These are phyloP conservation scores for Sequoiadendron giganteum DNA, from an alignment of 75 land plant species.

Conservation along the genomic window DNA sequence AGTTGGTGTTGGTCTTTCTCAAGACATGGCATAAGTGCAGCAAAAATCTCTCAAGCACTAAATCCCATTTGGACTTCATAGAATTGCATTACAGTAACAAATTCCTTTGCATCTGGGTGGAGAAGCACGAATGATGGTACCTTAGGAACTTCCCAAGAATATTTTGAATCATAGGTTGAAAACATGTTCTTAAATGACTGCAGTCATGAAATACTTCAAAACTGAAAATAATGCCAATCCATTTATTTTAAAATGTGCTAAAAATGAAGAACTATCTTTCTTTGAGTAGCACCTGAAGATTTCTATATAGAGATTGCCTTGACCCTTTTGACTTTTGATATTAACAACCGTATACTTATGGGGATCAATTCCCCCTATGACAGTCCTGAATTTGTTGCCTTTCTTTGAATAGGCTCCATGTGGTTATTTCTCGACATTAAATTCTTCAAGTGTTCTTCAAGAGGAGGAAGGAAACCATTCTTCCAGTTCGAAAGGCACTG, in stretches of 20 bases:
- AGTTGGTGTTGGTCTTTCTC: constrained; percentile 60
- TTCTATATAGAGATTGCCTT: constrained; percentile 59
- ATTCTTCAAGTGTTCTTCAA: constrained; percentile 75
- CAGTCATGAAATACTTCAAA: constrained; percentile 56
- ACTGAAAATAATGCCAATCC: constrained; percentile 75
- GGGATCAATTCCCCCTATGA: constrained; percentile 72
- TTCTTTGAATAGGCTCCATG: constrained; percentile 82
- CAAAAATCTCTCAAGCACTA: constrained; percentile 77
- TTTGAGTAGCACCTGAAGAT: constrained; percentile 56
- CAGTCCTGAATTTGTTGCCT: constrained; percentile 43
- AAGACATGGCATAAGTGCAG: constrained; percentile 89
- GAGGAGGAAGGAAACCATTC: constrained; percentile 66
- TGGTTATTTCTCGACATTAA: constrained; percentile 80
- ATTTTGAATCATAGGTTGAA: constrained; percentile 6
- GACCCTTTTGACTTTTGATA: constrained; percentile 81
- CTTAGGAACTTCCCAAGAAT: constrained; percentile 33
- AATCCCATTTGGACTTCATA: constrained; percentile 87
- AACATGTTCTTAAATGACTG: constrained; percentile 17
- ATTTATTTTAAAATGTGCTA: constrained; percentile 52
- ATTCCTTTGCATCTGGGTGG: constrained; percentile 59
- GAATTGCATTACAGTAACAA: constrained; percentile 77
- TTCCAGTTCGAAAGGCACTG: constrained; percentile 84
- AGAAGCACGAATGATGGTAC: constrained; percentile 88
- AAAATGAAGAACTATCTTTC: constrained; percentile 77
- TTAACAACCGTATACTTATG: constrained; percentile 51